These are phyloP conservation scores for Lichina pygmaea DNA, from an alignment of 495 filamentous ascomycete genomes.

Conservation along the genomic window DNA sequence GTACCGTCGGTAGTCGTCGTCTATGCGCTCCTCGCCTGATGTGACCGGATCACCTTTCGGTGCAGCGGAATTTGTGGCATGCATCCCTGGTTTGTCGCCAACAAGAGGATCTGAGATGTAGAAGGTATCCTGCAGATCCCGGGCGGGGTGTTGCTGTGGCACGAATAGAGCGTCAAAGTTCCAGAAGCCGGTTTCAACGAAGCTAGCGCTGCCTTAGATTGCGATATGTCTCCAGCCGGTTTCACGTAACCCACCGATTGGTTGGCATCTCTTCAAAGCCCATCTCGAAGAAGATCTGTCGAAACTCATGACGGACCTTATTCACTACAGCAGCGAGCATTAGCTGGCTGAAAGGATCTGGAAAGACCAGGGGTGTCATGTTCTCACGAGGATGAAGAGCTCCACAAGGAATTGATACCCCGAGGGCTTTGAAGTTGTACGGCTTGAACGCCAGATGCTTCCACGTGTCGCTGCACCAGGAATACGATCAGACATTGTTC, in stretches of 20 bases:
- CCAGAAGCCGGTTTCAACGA: slow-evolving; percentile 93
- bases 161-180: slow-evolving; percentile 96
- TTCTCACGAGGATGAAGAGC: slow-evolving; percentile 49
- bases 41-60: slow-evolving; percentile 5
- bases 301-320: slow-evolving; percentile 82
- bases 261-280: slow-evolving; percentile 73
- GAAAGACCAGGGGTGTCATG: not conserved
- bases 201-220: slow-evolving; percentile 16
- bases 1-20: slow-evolving; percentile 50
- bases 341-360: not conserved
- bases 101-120: slow-evolving; percentile 71
- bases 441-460: slow-evolving; percentile 79
- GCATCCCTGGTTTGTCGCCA: slow-evolving; percentile 54
- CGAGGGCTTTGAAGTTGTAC: slow-evolving; percentile 89
- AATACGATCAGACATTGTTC: slow-evolving; percentile 1
- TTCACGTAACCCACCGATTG: slow-evolving; percentile 16
- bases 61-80: slow-evolving; percentile 15
- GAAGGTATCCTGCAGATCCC: slow-evolving; percentile 93
- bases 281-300: slow-evolving; percentile 92
- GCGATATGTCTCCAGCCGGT: too few species aligned
- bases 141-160: slow-evolving; percentile 88
- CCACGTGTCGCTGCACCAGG: slow-evolving; percentile 31
- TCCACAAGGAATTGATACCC: slow-evolving; percentile 50
- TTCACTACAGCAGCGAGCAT: slow-evolving; percentile 23
- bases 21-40: slow-evolving; percentile 4